Base-by-base conservation (phyloP, 257 asterid species). In the Gentiana dahurica region DNA sequence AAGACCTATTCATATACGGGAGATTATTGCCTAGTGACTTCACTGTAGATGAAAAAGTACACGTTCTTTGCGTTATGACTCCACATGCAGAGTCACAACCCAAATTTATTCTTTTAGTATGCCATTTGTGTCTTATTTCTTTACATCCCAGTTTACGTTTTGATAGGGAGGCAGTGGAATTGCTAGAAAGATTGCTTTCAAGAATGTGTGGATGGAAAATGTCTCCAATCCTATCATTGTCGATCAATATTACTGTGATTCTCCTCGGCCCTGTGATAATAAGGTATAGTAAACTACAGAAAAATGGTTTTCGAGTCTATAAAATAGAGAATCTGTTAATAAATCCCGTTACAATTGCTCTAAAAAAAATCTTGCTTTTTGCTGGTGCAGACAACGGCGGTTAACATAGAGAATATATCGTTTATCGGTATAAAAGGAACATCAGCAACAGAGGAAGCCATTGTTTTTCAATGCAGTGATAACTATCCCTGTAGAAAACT, bases 141-240 rank as follows among this genome's bases (percentile, higher is more conserved):
- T 50, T 34, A 10, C 9, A 12, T 54, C 34, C 35, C 3, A 4
- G 55, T 46, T 24, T 50, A 49, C 62, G 50, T 49, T 67, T 57
- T 38, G n/a, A 51, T 65, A 90, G 95, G 98, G 98, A 65, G 96
- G 96, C 59, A 59, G 87, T 12, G 98, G 98, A n/a, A 80, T 53
- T 57, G 96, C 54, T 11, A 73, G 82, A 58, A 82, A 77, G 64
- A 79, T 91, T 15, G 66, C 45, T 3, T 91, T 87, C 51, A 71
- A 71, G 77, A 79, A 91, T 60, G 61, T 83, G 51, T 49, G 62
- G 81, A 85, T 91, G 98, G 59, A 64, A 9, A 87, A 91, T 57
- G 98, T 91, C 64, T 76, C 96, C 10, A 81, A 91, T 67, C 98
- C 98, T 32, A 81, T 91, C 34, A 77, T 84, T 65, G 81, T 90